Base-by-base conservation (phyloP, 768 basidiomycete species). In the Infundibulicybe gibba region DNA sequence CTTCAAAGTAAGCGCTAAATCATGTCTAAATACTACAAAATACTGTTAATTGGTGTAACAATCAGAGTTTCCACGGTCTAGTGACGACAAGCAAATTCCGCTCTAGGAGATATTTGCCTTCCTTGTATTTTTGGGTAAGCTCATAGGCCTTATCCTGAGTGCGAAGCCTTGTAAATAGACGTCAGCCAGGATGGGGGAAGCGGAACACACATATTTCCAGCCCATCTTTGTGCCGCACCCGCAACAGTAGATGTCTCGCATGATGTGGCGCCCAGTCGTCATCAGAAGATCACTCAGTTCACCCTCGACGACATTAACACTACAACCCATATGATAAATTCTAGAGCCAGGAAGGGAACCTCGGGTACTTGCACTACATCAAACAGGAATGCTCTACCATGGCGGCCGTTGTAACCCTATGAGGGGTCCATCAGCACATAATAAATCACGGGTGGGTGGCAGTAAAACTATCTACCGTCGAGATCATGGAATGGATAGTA, bases 51-150 rank as follows among this genome's bases (percentile, higher is more conserved):
- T n/a, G n/a, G n/a, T n/a, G n/a, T n/a, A n/a, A n/a, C n/a, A n/a
- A n/a, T n/a, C n/a, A n/a, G n/a, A n/a, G n/a, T n/a, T n/a, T n/a
- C n/a, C n/a, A n/a, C n/a, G n/a, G n/a, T n/a, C n/a, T n/a, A n/a
- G n/a, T n/a, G n/a, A n/a, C n/a, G n/a, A 84, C 77, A 59, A 92
- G 85, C 58, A 92, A 76, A 62, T 89, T 90, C 59, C 91, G 86
- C 70, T 99, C 95, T 52, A 99, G 88, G 63, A 99, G 97, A 67
- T 82, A 97, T 74, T 94, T 94, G 62, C 94, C 93, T 72, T 99
- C 95, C 63, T 99, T 99, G 77, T 98, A 99, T 67, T 87, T 91
- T 77, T 99, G 94, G 6, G 83, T 77, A 10, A 75, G 61, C 61
- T 97, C 94, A 61, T 84, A 97, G 14, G 95, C 95, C 47, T 82